Base-by-base conservation (phyloP, 306 rosid species). In the Quercus bicolor region DNA sequence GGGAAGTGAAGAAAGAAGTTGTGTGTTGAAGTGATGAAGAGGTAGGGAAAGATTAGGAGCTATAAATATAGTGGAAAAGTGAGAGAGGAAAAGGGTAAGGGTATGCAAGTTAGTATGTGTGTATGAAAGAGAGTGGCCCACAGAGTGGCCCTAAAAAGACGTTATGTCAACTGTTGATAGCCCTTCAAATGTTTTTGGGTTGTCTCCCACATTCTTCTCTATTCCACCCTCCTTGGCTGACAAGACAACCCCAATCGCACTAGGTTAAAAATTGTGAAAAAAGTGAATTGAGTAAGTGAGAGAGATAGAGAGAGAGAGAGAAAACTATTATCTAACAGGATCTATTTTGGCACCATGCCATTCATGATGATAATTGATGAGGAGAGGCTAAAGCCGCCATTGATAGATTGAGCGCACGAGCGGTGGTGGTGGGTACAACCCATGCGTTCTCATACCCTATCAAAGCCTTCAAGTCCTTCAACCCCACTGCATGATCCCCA, bases 131-230 rank as follows among this genome's bases (percentile, higher is more conserved):
- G 78, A 16, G 28, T 78, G 87, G 34, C 89, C 90, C 84, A 80
- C 73, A 37, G 8, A 26, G 70, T 40, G 81, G 74, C 84, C 85
- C 92, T 78, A 77, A 77, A 88, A 83, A 85, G 89, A 79, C 80
- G 88, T 82, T 64, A 3, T 77, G 90, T 94, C 96, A 87, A 88
- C 91, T 90, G 87, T 93, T 86, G 82, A 24, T 85, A 64, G 70
- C 86, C 85, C 88, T 91, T 91, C 80, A 71, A 60, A 82, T 87
- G 97, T 85, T 88, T 90, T 77, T 79, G 86, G 86, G 53, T 82
- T 90, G 97, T 91, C 97, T 87, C 93, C 97, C 96, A 94, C 92
- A 86, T 83, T 84, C 90, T 80, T 78, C 74, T 16, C 77, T 75
- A 68, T 71, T 85, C 84, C 83, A 54, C 77, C 79, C 79, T 60